These are phyloP conservation scores for Rhizopogon vulgaris DNA, from an alignment of 768 basidiomycete genomes.

Conservation along the genomic window DNA sequence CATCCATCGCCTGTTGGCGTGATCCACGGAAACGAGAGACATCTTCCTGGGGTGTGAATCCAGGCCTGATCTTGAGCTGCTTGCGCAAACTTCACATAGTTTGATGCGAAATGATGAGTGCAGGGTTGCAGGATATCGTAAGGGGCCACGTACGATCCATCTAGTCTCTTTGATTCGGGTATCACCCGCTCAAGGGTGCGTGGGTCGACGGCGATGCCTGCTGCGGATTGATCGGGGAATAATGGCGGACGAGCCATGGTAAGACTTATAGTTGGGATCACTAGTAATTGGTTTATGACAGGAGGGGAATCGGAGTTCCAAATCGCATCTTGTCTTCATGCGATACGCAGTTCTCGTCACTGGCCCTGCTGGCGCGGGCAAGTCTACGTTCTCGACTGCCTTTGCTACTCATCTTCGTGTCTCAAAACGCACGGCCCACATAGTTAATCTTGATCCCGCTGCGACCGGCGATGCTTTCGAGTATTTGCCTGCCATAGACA, in stretches of 20 bases:
- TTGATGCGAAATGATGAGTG: conserved; percentile 3
- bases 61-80: conserved; percentile 83
- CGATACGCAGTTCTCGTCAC: conserved; percentile 85
- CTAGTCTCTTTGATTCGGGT: conserved; percentile 72
- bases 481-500: conserved; percentile 89
- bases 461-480: conserved; percentile 84
- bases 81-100: conserved; percentile 62
- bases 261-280: conserved; percentile 7
- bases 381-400: conserved; percentile 87
- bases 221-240: conserved; percentile 58
- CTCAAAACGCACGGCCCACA: conserved; percentile 78
- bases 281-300: neutral
- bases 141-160: conserved; percentile 64
- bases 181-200: conserved; percentile 83
- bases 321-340: conserved; percentile 38
- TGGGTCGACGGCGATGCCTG: conserved; percentile 85
- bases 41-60: conserved; percentile 94
- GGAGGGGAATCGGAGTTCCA: conserved; percentile 22
- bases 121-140: neutral
- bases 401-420: conserved; percentile 85
- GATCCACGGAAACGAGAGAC: conserved; percentile 78
- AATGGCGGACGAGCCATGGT: conserved; percentile 74
- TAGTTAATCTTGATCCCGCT: conserved; percentile 97
- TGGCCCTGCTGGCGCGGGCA: conserved; percentile 98
- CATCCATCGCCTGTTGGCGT: conserved; percentile 68